These are phyloP conservation scores for Fraxinus quadrangulata DNA, from an alignment of 257 asterid species.

Conservation along the genomic window DNA sequence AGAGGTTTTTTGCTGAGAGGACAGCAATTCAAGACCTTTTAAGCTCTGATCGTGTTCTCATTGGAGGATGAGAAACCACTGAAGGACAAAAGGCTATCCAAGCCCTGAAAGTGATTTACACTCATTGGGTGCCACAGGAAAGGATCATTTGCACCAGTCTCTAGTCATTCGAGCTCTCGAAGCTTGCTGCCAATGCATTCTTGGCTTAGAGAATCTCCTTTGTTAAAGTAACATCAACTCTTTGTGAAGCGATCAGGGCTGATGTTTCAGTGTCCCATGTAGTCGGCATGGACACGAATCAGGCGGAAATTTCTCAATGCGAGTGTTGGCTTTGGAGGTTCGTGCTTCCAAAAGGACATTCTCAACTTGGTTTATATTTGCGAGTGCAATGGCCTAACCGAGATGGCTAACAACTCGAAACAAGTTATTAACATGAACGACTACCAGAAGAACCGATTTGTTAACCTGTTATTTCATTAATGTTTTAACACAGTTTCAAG, in stretches of 20 bases:
- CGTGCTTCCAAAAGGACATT: constrained; percentile 60
- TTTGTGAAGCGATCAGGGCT: constrained; percentile 54
- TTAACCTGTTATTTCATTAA: constrained; percentile 44
- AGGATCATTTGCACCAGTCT: constrained; percentile 55
- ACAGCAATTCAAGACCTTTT: constrained; percentile 59
- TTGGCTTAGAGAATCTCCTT: constrained; percentile 67
- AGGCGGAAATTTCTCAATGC: constrained; percentile 57
- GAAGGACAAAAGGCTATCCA: constrained; percentile 54
- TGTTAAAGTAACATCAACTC: constrained; percentile 50
- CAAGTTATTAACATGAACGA: constrained; percentile 57
- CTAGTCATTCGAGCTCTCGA: constrained; percentile 70
- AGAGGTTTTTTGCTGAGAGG: constrained; percentile 65
- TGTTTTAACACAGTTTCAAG: constrained; percentile 58
- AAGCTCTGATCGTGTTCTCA: constrained; percentile 58
- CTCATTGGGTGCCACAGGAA: constrained; percentile 65
- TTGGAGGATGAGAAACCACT: constrained; percentile 58
- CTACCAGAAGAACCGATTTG: constrained; percentile 51
- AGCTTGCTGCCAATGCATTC: constrained; percentile 74
- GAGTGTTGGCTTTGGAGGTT: constrained; percentile 61
- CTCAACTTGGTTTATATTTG: constrained; percentile 52
- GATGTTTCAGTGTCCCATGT: constrained; percentile 47
- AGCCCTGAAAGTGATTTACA: constrained; percentile 47
- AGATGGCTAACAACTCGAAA: constrained; percentile 56
- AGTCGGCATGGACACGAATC: constrained; percentile 47
- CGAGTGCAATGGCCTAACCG: constrained; percentile 54